Conservation (phyloP, 2,329 filamentous ascomycete genomes). For the Phialocephala subalpina region DNA sequence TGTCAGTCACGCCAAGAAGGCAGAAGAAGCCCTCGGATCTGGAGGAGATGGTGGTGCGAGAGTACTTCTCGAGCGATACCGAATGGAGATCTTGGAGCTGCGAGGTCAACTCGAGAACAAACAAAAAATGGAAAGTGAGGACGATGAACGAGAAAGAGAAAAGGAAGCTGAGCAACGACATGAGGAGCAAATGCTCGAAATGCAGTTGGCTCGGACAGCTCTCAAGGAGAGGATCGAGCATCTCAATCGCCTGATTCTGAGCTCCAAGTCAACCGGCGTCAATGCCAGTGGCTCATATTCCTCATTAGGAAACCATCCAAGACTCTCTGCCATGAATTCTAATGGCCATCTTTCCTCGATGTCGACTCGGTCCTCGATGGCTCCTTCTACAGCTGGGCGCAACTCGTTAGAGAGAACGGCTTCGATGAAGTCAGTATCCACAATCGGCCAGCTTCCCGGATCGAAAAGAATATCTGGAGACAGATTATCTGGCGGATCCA, state of each 20-base stretch:
- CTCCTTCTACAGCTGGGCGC: constrained; percentile 62
- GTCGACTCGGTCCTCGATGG: constrained; percentile 74
- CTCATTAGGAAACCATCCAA: constrained; percentile 68
- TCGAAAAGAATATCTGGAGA: constrained; percentile 36
- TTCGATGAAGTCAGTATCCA: constrained; percentile 67
- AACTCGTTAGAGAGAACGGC: constrained; percentile 64
- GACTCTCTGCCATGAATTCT: constrained; percentile 57
- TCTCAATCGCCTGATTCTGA: constrained; percentile 91
- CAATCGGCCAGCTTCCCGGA: constrained; percentile 39
- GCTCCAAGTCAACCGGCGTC: constrained; percentile 94
- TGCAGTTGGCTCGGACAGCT: constrained; percentile 95
- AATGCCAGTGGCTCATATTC: constrained; percentile 80
- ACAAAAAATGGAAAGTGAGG: constrained; percentile 71
- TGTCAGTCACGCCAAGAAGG: constrained; percentile 94
- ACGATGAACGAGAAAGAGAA: constrained; percentile 77
- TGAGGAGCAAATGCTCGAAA: constrained; percentile 97
- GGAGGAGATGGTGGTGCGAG: constrained; percentile 87
- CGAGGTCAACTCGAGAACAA: constrained; percentile 84
- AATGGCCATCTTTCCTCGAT: constrained; percentile 55
- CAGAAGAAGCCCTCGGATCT: constrained; percentile 83
- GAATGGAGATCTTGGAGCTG: constrained; percentile 89
- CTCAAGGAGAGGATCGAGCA: constrained; percentile 98
- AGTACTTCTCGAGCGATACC: constrained; percentile 90
- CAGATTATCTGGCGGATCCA: constrained; percentile 40
- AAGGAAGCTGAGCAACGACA: constrained; percentile 86